phyloP scores from a whole-genome alignment of 1,284 basidiomycete genomes.

The Pseudozyma thailandica region DNA sequence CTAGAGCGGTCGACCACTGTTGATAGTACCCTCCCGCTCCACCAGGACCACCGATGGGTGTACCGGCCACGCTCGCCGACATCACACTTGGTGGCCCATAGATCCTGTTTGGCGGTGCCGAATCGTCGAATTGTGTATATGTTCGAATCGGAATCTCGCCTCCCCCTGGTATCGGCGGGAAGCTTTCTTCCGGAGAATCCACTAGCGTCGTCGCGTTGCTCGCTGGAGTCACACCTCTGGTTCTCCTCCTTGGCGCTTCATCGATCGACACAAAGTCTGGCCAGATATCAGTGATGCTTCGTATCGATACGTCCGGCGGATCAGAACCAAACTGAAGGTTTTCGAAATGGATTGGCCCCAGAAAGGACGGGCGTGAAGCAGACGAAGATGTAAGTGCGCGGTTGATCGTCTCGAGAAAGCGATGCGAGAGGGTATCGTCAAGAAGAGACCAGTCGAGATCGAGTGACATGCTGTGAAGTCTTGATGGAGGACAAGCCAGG shows the following conservation, averaged over 20 bases:
- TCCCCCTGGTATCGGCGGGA: background rate
- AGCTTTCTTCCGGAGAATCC: constrained; percentile 16
- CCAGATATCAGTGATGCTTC: constrained; percentile 92
- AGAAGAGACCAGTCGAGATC: constrained; percentile 73
- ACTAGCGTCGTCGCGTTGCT: constrained; percentile 33
- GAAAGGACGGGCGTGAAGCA: constrained; percentile 84
- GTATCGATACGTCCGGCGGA: constrained; percentile 85
- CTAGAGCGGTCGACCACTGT: constrained; percentile 46
- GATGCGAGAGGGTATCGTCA: constrained; percentile 77
- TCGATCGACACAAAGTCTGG: constrained; percentile 76
- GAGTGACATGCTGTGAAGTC: constrained; percentile 64
- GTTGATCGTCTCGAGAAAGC: constrained; percentile 83
- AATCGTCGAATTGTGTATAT: constrained; percentile 49
- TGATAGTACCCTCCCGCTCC: constrained; percentile 17
- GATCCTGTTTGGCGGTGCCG: constrained; percentile 34
- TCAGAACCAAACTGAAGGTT: constrained; percentile 86
- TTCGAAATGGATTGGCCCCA: constrained; percentile 87
- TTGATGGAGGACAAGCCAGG: background rate
- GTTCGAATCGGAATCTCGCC: constrained; percentile 32
- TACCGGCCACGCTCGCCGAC: constrained; percentile 23
- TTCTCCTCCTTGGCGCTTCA: constrained; percentile 29
- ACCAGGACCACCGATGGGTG: constrained; percentile 8
- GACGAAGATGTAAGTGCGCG: constrained; percentile 74
- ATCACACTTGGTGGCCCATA: constrained; percentile 43
- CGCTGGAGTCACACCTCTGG: constrained; percentile 34